Evolutionary conservation across 805 yeast genomes (phyloP).

Genomic region (Monosporozyma siamensis): DNA sequence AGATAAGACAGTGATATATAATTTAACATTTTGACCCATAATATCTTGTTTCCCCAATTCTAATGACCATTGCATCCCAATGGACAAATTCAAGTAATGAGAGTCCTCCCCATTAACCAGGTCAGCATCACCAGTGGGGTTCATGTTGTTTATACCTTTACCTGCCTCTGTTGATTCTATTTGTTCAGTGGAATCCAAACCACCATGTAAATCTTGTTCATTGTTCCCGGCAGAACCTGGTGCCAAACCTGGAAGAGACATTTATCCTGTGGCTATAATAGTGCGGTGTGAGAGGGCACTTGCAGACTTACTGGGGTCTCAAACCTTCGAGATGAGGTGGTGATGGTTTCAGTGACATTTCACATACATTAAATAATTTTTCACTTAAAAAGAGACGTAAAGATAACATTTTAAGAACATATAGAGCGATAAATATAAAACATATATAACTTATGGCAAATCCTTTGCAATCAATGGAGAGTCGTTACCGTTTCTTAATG

Average conservation of each 20-base stretch:
- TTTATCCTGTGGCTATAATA: background rate
- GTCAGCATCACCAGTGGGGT: background rate
- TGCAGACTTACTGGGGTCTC: too few species aligned
- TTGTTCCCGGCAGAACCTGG: background rate
- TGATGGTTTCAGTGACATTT: too few species aligned
- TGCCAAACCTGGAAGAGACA: background rate
- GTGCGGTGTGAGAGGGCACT: background rate
- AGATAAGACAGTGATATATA: constrained; percentile 31
- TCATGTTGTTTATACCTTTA: background rate
- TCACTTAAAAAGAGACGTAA: background rate
- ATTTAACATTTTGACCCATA: constrained; percentile 6
- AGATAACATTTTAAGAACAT: background rate
- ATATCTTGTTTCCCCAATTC: constrained; percentile 32
- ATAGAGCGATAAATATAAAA: background rate
- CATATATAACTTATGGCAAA: constrained; percentile 1
- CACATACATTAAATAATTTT: too few species aligned
- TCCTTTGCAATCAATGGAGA: constrained; percentile 16
- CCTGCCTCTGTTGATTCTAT: background rate
- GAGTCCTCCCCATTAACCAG: constrained; percentile 9
- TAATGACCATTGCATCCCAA: constrained; percentile 28
- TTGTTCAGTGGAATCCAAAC: constrained; percentile 3
- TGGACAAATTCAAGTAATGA: constrained; percentile 10
- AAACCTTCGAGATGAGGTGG: too few species aligned
- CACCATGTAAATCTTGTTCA: constrained; percentile 8
- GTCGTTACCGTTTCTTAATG: constrained; percentile 13